Conservation (phyloP, 768 basidiomycete genomes). For the Coprinopsis marcescibilis region DNA sequence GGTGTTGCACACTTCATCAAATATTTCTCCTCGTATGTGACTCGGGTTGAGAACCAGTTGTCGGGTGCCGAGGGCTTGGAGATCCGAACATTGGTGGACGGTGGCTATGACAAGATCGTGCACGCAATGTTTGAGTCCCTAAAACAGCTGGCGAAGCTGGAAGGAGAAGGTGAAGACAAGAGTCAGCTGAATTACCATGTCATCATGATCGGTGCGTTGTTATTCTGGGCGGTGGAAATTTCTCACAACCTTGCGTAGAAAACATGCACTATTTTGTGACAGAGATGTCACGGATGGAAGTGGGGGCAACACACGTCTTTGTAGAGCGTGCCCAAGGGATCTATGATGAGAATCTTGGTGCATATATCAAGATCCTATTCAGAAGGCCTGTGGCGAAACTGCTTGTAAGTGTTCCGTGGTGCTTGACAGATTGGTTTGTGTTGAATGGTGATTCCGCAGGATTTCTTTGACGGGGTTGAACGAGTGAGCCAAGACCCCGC, state of each 20-base stretch:
- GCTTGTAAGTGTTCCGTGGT: conserved; percentile 77
- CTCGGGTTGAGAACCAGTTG: conserved; percentile 80
- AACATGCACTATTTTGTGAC: conserved; percentile 95
- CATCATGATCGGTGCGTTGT: conserved; percentile 77
- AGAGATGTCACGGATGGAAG: conserved; percentile 68
- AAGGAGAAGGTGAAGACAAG: conserved; percentile 91
- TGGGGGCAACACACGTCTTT: conserved; percentile 57
- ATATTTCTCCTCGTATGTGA: conserved; percentile 85
- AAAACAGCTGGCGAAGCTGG: conserved; percentile 94
- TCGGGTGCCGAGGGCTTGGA: conserved; percentile 70
- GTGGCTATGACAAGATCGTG: conserved; percentile 83
- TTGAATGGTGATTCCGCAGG: too few relatives aligned
- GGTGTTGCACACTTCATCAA: conserved; percentile 91
- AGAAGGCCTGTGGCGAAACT: conserved; percentile 82
- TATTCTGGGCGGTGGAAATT: background rate
- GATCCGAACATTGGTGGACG: conserved; percentile 71
- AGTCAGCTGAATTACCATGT: conserved; percentile 96
- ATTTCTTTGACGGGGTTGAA: conserved; percentile 92
- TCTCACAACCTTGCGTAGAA: conserved; percentile 51
- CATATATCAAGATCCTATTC: conserved; percentile 84
- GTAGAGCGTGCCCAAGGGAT: conserved; percentile 70
- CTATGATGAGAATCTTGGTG: conserved; percentile 83
- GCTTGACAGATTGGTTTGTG: too few relatives aligned
- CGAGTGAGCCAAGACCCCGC: conserved; percentile 71
- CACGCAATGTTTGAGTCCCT: conserved; percentile 88